Percentiles rank a stretch among this genome's conserved stretches.
These are phyloP conservation scores for Candida hispaniensis DNA, from an alignment of 805 yeast genomes.

Conservation along the genomic window DNA sequence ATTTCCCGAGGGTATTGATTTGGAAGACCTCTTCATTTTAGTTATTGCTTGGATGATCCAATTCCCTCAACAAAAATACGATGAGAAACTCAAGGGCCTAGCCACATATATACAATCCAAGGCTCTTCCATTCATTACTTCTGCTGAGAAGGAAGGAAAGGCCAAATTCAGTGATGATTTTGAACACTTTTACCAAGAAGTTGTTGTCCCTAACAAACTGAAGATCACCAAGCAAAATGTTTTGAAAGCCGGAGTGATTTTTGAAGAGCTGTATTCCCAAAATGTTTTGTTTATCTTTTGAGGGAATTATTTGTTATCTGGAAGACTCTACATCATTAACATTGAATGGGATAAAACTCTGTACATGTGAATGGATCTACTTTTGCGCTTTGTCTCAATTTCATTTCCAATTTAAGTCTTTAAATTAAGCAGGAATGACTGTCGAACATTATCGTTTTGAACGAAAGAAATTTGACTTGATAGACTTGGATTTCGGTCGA, in stretches of 20 bases:
- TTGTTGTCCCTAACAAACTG: slow-evolving; percentile 5
- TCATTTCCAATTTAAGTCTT: too few relatives aligned
- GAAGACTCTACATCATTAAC: too few relatives aligned
- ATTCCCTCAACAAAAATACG: slow-evolving; percentile 9
- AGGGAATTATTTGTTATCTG: too few relatives aligned
- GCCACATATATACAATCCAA: slow-evolving; percentile 3
- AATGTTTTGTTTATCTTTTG: too few relatives aligned
- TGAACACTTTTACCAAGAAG: slow-evolving; percentile 9
- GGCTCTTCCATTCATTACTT: slow-evolving; percentile 6
- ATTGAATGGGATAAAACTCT: too few relatives aligned
- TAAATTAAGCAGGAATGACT: too few relatives aligned
- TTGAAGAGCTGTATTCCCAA: slow-evolving; percentile 13
- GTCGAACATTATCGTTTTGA: too few relatives aligned
- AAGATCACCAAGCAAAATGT: slow-evolving; percentile 12
- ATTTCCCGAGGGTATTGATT: slow-evolving; percentile 11
- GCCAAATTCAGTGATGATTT: slow-evolving; percentile 12
- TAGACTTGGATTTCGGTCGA: too few relatives aligned
- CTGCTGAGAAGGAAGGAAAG: slow-evolving; percentile 12
- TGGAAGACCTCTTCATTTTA: slow-evolving; percentile 14
- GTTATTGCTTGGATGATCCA: slow-evolving; percentile 11
- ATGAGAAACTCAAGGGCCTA: slow-evolving; percentile 2
- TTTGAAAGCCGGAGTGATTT: slow-evolving; percentile 12
- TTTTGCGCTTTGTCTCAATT: too few relatives aligned
- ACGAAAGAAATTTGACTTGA: too few relatives aligned
- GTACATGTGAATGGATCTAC: too few relatives aligned